Base-by-base conservation (phyloP, 768 basidiomycete genomes). In the Tricholoma matsutake region DNA sequence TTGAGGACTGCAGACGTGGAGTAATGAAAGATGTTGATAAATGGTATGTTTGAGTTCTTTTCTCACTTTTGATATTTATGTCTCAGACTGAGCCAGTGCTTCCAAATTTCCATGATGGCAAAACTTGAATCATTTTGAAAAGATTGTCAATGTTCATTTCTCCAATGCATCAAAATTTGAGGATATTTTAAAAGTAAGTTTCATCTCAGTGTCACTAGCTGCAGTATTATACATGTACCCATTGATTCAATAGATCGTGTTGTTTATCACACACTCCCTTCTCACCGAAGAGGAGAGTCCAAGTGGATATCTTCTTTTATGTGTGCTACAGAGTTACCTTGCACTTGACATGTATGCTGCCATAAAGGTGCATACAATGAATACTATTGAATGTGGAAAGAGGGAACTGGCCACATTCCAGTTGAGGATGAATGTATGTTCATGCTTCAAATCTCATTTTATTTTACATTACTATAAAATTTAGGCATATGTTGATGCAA, bases 161-260 rank as follows among this genome's bases (percentile, higher is more conserved):
- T 63, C 58, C 1, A 69, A 77, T 63, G 72, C 70, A 2, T 66
- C 58, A n/a, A 75, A 75, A 49, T 60, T 66, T 53, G 52, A 63
- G 25, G 72, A 75, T 59, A 65, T 76, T 5, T 56, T 68, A 7
- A 75, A 71, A 58, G 73, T 76, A 59, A 49, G 41, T 39, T 39
- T 39, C 6, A 11, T 39, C 37, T 39, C 37, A 39, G 37, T 39
- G 37, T 39, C 37, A 39, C 37, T 37, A 18, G 22, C 45, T 20
- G 32, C 31, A 22, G 53, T 29, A 20, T 47, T n/a, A n/a, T 18
- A 28, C 22, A 55, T 20, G 14, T 43, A 31, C 31, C 32, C 58
- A 41, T 11, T 41, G 32, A 10, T 37, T 61, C 10, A 9, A 37
- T 49, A 72, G 72, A 58, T 70, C 11, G 47, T 67, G 4, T 20